A percentile compares a stretch with the other conserved stretches of the same genome.
These are phyloP conservation scores for Meripilus lineatus DNA, from an alignment of 1,284 basidiomycete species.

Conservation along the genomic window DNA sequence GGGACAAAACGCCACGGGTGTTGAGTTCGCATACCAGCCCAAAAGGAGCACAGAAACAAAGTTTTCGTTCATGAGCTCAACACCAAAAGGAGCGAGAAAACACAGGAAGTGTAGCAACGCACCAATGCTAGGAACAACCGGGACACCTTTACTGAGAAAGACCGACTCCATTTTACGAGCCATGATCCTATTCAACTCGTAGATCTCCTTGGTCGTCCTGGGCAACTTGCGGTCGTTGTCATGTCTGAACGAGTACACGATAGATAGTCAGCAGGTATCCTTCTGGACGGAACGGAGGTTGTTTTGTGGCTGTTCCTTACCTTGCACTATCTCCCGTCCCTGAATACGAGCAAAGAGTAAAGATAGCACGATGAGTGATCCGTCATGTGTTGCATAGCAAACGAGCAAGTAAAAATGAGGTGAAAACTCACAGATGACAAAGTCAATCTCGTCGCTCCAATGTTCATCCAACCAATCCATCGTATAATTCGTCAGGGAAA, in stretches of 20 bases:
- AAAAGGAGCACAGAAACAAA: neutral
- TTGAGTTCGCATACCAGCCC: too few relatives aligned
- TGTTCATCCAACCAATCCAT: constrained; percentile 78
- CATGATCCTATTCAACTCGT: constrained; percentile 67
- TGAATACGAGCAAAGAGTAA: constrained; percentile 25
- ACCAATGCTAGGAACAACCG: constrained; percentile 84
- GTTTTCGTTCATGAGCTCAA: neutral
- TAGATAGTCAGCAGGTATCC: constrained; percentile 1
- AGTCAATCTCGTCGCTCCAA: constrained; percentile 84
- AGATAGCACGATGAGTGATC: neutral
- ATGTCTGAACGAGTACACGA: constrained; percentile 48
- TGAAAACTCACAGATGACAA: constrained; percentile 72
- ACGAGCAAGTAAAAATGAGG: too few relatives aligned
- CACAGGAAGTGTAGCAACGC: constrained; percentile 16
- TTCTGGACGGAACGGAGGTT: neutral
- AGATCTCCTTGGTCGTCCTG: constrained; percentile 80
- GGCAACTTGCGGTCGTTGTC: constrained; percentile 83
- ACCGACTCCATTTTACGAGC: constrained; percentile 67
- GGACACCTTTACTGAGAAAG: constrained; percentile 67
- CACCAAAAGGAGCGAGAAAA: constrained; percentile 6
- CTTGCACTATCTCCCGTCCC: constrained; percentile 93
- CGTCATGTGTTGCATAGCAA: too few relatives aligned
- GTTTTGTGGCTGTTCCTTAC: constrained; percentile 33
- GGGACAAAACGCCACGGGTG: too few relatives aligned
- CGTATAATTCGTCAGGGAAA: constrained; percentile 74